Evolutionary conservation across 179 eudicot genomes (phyloP), one percentile per base, ranked within the genome.

Genomic region (Spinacia oleracea): DNA sequence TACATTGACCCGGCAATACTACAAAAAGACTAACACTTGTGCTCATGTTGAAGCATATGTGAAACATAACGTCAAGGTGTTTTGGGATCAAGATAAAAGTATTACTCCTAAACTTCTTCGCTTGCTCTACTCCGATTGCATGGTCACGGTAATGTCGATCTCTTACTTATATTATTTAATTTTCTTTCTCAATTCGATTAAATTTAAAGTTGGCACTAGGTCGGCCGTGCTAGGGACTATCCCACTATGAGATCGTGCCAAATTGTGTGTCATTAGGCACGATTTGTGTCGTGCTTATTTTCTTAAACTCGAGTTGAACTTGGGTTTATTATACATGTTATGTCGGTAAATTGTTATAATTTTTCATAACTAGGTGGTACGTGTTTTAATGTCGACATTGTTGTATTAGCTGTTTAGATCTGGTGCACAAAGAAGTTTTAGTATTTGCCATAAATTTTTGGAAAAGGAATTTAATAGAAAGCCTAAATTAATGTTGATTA

Each of bases 11-110:
- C 81, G 93, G 7, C 88, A 89, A 9, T 93, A 65, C 50, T 93
- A 93, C 86, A 93, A 92, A 89, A 89, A 86, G 78, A 82, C 74
- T 1, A 88, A 90, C 74, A 90, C 86, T n/a, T 93, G 96, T 75
- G 85, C 40, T 15, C 75, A 80, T 75, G 90, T 76, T 46, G 93
- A 93, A 84, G 74, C 84, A 21, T 84, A 79, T 75, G 84, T 92
- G 20, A 80, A 59, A 70, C 89, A 90, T 71, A 91, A 87, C 78
- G 91, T 91, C 20, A 48, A 20, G 40, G 3, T 67, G 15, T 80
- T 68, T 76, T 86, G 88, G 88, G 20, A 42, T 0, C 9, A 80
- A 0, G 92, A 91, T 31, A 83, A 69, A 46, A 80, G 72, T 32
- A 75, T 91, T 31, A 83, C 92, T 6, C 74, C 93, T 9, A 90